Evolutionary conservation across 208 protist species (phyloP), one percentile per base, ranked within the genome.

Genomic region (Angomonas ambiguus): DNA sequence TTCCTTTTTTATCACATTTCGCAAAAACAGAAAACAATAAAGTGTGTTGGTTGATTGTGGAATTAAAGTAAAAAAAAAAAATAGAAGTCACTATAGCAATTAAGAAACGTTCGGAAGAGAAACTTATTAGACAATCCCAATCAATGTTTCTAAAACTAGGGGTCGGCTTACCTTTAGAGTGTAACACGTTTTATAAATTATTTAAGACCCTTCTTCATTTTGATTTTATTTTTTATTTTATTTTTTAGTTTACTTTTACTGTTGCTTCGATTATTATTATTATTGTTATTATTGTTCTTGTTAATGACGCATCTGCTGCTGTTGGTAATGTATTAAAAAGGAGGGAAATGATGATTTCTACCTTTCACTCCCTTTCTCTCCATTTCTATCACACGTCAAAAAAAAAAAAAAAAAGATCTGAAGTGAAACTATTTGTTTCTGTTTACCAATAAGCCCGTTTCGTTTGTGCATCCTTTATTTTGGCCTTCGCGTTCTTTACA

Each of bases 401-500:
- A 48, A 48, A 18, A 48, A 48, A 48, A 48, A 18, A 18, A 48
- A n/a, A n/a, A n/a, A n/a, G n/a, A n/a, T n/a, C n/a, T n/a, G n/a
- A n/a, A n/a, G n/a, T n/a, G n/a, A n/a, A n/a, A n/a, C n/a, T n/a
- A n/a, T n/a, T n/a, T n/a, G n/a, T n/a, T n/a, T n/a, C n/a, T n/a
- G 27, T 56, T 62, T 0, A 51, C 42, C 3, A 53, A n/a, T 27
- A 53, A 5, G 10, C 18, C 8, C 61, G 42, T 28, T 72, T 67
- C 31, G 49, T 58, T 16, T 63, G 67, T 5, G 51, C 2, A 38
- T 62, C 73, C 35, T 76, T 76, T 13, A 79, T 57, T 27, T 61
- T 75, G 2, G 28, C 48, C 33, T 83, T 70, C 48, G 74, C 74
- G 42, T 72, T 56, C 11, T 49, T 28, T 20, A 89, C 64, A n/a